These are phyloP conservation scores for Sungouiella thailandica DNA, from an alignment of 805 yeast species.

Conservation along the genomic window DNA sequence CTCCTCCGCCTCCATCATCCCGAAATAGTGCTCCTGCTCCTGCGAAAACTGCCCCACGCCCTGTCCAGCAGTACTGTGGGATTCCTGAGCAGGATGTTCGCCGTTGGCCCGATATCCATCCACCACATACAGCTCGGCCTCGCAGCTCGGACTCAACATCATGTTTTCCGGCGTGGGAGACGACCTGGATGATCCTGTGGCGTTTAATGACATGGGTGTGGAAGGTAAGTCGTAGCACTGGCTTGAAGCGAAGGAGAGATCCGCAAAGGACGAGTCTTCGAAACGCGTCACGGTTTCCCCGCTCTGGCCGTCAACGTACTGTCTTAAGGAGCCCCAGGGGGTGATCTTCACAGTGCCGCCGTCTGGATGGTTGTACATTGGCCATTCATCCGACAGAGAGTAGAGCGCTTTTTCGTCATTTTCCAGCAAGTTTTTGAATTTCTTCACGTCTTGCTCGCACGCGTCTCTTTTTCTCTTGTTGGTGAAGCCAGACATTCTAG, in stretches of 20 bases:
- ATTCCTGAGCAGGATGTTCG: constrained; percentile 10
- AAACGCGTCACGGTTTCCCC: constrained; percentile 45
- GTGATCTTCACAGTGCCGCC: constrained; percentile 60
- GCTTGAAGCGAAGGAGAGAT: constrained; percentile 13
- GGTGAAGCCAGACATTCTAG: constrained; percentile 4
- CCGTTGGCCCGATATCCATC: constrained; percentile 22
- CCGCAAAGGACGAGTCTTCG: constrained; percentile 35
- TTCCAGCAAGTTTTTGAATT: constrained; percentile 15
- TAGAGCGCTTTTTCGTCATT: constrained; percentile 14
- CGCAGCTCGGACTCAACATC: constrained; percentile 32
- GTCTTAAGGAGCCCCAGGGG: constrained; percentile 58
- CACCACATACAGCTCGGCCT: constrained; percentile 35
- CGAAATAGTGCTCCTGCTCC: constrained; percentile 37
- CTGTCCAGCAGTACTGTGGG: constrained; percentile 5
- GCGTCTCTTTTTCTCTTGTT: constrained; percentile 22
- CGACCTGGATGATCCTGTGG: constrained; percentile 9
- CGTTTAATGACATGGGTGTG: constrained; percentile 16
- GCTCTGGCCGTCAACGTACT: constrained; percentile 33
- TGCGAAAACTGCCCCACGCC: constrained; percentile 16
- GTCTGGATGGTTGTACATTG: constrained; percentile 54
- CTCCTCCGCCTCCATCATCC: constrained; percentile 26
- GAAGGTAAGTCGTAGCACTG: constrained; percentile 15
- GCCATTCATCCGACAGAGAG: constrained; percentile 39
- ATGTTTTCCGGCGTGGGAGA: constrained; percentile 16
- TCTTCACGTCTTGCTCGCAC: constrained; percentile 17